Base-by-base conservation (phyloP, 192 early-diverging fungal genomes). In the Coemansia reversa region DNA sequence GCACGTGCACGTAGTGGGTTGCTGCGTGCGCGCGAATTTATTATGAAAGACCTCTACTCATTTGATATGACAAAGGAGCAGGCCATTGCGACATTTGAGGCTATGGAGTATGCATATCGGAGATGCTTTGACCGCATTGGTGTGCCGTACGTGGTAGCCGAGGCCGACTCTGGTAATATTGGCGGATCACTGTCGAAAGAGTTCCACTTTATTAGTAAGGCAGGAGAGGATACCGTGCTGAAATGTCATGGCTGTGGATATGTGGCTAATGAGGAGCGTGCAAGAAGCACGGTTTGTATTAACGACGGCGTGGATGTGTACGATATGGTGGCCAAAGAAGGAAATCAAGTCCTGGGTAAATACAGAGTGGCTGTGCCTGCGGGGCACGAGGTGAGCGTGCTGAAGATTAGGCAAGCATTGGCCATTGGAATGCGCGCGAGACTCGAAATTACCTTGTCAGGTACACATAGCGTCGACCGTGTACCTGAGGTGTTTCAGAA, bases 41-140 rank as follows among this genome's bases (percentile, higher is more conserved):
- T 94, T n/a, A 97, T 97, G 95, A 97, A 95, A 73, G 95, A 97
- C 75, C 70, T 97, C 66, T 95, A 97, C 71, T 86, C 91, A 7
- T 97, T 97, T 74, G 93, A 97, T 69, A 83, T 74, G 4, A 83
- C 84, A 1, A 72, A 83, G 59, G 71, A 88, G 16, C 81, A 82
- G 33, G 92, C 95, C 0, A 72, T 87, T 27, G 75, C 70, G n/a
- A 89, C 95, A 0, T 97, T 95, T 68, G 76, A 89, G 19, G 74
- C 85, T 19, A 82, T 97, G n/a, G 77, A 83, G 49, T 63, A 42
- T 14, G 93, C 94, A 16, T 97, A 97, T 63, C 78, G 85, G 45
- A 78, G 77, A 51, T 92, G 93, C 20, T 88, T 97, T 68, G 67
- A 79, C 29, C 77, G 86, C 7, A 77, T 97, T n/a, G 92, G 91